These are phyloP conservation scores for Beta corolliflora DNA, from an alignment of 179 eudicot species.

Conservation along the genomic window DNA sequence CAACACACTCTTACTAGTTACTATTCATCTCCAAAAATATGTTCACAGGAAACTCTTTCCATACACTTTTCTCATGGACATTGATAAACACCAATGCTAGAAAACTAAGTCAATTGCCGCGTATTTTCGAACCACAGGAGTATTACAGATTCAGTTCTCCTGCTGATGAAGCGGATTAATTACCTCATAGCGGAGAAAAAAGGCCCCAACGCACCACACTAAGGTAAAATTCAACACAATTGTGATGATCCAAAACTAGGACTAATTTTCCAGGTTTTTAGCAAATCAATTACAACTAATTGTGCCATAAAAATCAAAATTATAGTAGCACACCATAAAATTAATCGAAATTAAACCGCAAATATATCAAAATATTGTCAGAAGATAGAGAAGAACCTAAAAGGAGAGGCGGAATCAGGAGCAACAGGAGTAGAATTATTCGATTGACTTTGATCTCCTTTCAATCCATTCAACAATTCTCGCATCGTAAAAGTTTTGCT, in stretches of 20 bases:
- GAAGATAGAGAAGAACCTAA: not conserved
- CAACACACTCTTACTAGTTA: not conserved
- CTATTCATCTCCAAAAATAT: not conserved
- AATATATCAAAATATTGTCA: not conserved
- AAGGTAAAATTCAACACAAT: too few species aligned
- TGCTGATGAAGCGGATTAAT: not conserved
- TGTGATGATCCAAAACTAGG: not conserved
- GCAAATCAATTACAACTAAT: conserved; percentile 10
- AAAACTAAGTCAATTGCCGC: not conserved
- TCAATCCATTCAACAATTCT: conserved; percentile 70
- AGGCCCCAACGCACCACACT: too few species aligned
- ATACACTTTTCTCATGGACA: not conserved
- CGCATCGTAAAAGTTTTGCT: conserved; percentile 67
- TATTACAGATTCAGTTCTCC: not conserved
- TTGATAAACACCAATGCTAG: not conserved
- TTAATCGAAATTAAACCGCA: not conserved
- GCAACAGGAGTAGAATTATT: conserved; percentile 29
- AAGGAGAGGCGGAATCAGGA: conserved; percentile 35
- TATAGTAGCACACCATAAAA: not conserved
- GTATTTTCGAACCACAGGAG: not conserved
- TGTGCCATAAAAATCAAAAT: not conserved
- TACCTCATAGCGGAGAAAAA: not conserved
- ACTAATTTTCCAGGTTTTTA: not conserved
- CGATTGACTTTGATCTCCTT: conserved; percentile 37
- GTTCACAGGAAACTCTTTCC: not conserved